Evolutionary conservation across 176 grass and related monocot species (phyloP).

Genomic region (Eragrostis curvula): DNA sequence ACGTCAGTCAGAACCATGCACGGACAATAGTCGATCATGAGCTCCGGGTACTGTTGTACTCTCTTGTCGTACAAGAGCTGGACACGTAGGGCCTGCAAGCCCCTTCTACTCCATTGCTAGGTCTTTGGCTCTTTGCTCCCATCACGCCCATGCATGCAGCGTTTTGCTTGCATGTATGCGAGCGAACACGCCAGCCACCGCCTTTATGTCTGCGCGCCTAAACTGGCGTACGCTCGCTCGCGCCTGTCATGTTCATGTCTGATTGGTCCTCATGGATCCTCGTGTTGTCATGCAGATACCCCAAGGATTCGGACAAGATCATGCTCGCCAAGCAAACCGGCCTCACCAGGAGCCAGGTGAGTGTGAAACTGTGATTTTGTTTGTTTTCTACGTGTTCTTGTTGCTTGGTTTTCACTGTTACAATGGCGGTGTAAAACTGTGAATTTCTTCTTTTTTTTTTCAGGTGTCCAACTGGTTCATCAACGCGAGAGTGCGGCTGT

Average conservation of each 20-base stretch:
- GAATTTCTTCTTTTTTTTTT: not conserved
- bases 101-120: not conserved
- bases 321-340: slow-evolving; percentile 99
- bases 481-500: slow-evolving; percentile 93
- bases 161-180: slow-evolving; percentile 4
- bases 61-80: not conserved
- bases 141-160: not conserved
- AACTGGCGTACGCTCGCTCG: not conserved
- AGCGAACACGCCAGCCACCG: not conserved
- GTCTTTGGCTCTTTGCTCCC: slow-evolving; percentile 11
- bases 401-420: too few relatives aligned
- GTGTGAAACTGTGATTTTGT: not conserved
- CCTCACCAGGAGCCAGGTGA: slow-evolving; percentile 94
- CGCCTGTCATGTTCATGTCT: slow-evolving; percentile 29
- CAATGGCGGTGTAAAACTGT: not conserved
- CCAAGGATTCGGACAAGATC: slow-evolving; percentile 98
- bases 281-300: slow-evolving; percentile 77
- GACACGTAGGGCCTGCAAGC: slow-evolving; percentile 5
- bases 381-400: not conserved
- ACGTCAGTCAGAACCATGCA: too few relatives aligned
- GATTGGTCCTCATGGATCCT: slow-evolving; percentile 9
- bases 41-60: not conserved
- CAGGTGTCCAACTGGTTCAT: slow-evolving; percentile 99
- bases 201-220: slow-evolving; percentile 5
- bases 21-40: not conserved